Evolutionary conservation across 2,329 filamentous ascomycete species (phyloP).

Genomic region (Fusarium anguioides): DNA sequence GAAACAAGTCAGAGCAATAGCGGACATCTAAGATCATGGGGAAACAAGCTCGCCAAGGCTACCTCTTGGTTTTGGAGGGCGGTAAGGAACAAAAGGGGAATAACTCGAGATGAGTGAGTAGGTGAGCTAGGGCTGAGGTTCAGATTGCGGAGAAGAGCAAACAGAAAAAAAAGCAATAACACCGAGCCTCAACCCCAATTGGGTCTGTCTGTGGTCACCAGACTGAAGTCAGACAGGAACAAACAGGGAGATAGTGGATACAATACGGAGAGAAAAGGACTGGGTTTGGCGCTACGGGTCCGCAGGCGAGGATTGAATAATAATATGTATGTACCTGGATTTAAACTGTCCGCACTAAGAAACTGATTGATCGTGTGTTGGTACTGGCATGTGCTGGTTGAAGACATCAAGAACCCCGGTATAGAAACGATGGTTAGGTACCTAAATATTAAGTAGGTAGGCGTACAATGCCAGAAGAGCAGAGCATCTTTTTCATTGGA

Average conservation of each 20-base stretch:
- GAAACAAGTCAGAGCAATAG: not conserved
- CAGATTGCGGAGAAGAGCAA: slow-evolving; percentile 30
- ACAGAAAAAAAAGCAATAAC: slow-evolving; percentile 10
- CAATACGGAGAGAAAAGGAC: slow-evolving; percentile 19
- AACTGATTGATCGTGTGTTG: not conserved
- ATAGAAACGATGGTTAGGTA: too few relatives aligned
- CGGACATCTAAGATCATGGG: slow-evolving; percentile 3
- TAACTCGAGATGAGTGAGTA: slow-evolving; percentile 12
- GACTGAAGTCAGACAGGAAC: slow-evolving; percentile 13
- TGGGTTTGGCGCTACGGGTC: slow-evolving; percentile 28
- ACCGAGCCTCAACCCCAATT: slow-evolving; percentile 24
- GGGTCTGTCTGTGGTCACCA: slow-evolving; percentile 34
- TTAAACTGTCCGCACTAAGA: not conserved
- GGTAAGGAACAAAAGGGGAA: slow-evolving; percentile 19
- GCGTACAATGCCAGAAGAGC: not conserved
- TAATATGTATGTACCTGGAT: not conserved
- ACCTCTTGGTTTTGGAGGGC: slow-evolving; percentile 1
- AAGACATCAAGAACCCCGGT: not conserved
- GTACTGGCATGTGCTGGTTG: not conserved
- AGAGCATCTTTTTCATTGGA: not conserved
- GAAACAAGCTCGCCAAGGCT: slow-evolving; percentile 27
- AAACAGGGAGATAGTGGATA: slow-evolving; percentile 29
- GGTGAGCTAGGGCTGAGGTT: slow-evolving; percentile 34
- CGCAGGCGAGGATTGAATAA: slow-evolving; percentile 4
- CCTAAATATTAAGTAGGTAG: too few relatives aligned